Evolutionary conservation across 2,329 filamentous ascomycete genomes (phyloP).

Genomic region (Ceratocystiopsis minuta): DNA sequence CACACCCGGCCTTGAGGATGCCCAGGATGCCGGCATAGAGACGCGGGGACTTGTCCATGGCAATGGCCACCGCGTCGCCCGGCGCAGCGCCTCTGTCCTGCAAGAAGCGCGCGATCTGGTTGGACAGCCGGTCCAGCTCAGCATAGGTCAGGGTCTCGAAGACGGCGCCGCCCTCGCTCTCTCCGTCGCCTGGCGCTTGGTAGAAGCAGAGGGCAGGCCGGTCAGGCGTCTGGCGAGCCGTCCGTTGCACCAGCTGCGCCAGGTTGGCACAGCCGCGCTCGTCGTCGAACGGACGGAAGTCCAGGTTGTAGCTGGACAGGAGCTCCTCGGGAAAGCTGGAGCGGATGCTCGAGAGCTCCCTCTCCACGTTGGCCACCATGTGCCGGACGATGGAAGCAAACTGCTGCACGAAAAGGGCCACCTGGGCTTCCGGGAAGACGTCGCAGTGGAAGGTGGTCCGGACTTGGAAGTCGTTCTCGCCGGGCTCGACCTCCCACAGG

Average conservation of each 20-base stretch:
- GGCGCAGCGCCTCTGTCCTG: slow-evolving; percentile 24
- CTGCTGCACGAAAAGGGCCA: slow-evolving; percentile 39
- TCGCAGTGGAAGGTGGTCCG: slow-evolving; percentile 30
- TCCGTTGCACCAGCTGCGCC: slow-evolving; percentile 33
- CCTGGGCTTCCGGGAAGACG: slow-evolving; percentile 34
- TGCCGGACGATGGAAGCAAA: slow-evolving; percentile 31
- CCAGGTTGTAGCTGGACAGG: slow-evolving; percentile 31
- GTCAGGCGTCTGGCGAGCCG: slow-evolving; percentile 29
- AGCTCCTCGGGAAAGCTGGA: slow-evolving; percentile 14
- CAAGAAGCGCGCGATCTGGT: slow-evolving; percentile 42
- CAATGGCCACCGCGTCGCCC: slow-evolving; percentile 48
- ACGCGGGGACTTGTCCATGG: slow-evolving; percentile 58
- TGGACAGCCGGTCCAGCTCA: slow-evolving; percentile 45
- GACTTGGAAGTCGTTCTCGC: slow-evolving; percentile 19
- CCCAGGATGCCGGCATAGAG: slow-evolving; percentile 62
- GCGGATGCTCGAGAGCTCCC: slow-evolving; percentile 11
- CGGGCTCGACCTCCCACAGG: slow-evolving; percentile 59
- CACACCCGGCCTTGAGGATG: slow-evolving; percentile 55
- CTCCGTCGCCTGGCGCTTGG: slow-evolving; percentile 22
- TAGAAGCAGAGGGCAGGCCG: slow-evolving; percentile 47
- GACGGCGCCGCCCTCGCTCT: too few relatives aligned
- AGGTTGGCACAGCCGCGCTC: slow-evolving; percentile 26
- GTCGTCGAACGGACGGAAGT: slow-evolving; percentile 15
- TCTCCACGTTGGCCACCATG: slow-evolving; percentile 12
- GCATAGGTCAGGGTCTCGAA: slow-evolving; percentile 36